Evolutionary conservation across 805 yeast species (phyloP), one percentile per base, ranked within the genome.

Genomic region (Ogataea philodendri): DNA sequence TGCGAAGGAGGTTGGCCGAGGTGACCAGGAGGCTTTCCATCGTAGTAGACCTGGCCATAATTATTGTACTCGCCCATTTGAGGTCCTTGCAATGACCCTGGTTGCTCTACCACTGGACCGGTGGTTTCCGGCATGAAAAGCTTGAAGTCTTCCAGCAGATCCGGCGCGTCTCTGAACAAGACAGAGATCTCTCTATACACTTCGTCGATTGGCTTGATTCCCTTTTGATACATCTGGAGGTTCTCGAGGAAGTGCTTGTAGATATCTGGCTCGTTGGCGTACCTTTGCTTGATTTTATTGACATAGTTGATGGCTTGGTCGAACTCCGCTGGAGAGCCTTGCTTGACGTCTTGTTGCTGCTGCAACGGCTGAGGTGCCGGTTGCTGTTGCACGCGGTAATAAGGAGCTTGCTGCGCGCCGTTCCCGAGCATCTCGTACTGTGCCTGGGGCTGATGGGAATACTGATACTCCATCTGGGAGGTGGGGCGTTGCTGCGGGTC

Each of bases 231-330:
- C 29, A 97, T 90, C 60, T 93, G 98, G 50, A 93, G 67, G 39
- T 90, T 93, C 59, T 93, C 98, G 62, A 94, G 68, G 51, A 93
- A 93, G 51, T 81, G 88, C 63, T 93, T 93, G 68, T 93, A 93
- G 39, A 89, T 87, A 53, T 90, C 97, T 1, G 98, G 98, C 60
- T 89, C 95, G 53, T 80, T 76, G 14, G 95, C 84, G 60, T 88
- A 93, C 44, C 97, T 75, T 37, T 88, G 89, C 60, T 94, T 94
- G 57, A 93, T 93, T 63, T 89, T 88, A 67, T 93, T 93, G 42
- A 93, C 99, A 54, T 93, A 93, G 49, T 82, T 83, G 45, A 93
- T 93, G 13, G 98, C 98, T 59, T 93, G 97, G 59, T 90, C 89
- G 68, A 93, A 90, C 64, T 93, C 97, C 11, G 88, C 90, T 30